Evolutionary conservation across 768 basidiomycete species (phyloP), one percentile per base, ranked within the genome.

Genomic region (Suillus cothurnatus): DNA sequence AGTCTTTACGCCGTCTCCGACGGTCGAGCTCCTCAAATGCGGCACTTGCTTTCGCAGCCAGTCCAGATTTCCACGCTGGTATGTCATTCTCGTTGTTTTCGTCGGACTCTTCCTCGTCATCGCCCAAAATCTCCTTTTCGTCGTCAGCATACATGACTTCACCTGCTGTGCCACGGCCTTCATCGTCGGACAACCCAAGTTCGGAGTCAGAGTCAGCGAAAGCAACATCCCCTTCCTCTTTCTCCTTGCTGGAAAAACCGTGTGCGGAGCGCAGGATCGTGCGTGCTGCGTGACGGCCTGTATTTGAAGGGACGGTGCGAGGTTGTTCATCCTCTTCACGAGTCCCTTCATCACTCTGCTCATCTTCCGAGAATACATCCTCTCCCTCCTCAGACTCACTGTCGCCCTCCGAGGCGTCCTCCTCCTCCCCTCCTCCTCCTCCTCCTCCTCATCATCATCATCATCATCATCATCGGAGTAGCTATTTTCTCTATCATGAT

Each of bases 201-300:
- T 94, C 92, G 1, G 92, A 93, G 71, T 93, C 92, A 69, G 89
- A 91, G 50, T 93, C 90, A 2, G 88, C 91, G 67, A 90, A 94
- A 59, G 86, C 86, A 31, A 91, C 74, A 12, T 84, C 83, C 4
- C 78, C 75, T 21, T 74, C 76, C 56, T 79, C 75, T 47, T 76
- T 77, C 38, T 76, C 78, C 31, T 72, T 74, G 2, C 74, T 78
- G 0, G 73, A 72, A 14, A 81, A 80, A 3, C 84, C 69, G 19
- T 74, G 78, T 1, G 79, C 73, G 4, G 82, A 72, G 45, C 82
- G 75, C 31, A 64, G 64, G 11, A 76, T 68, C 3, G 78, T 81
- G 15, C 90, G 84, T 31, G 76, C 81, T 5, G 77, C 73, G 14
- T 80, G 77, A 4, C 89, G 87, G 19, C 90, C 88, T 0, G 79